Evolutionary conservation across 768 basidiomycete species (phyloP), one percentile per base, ranked within the genome.

Genomic region (Boletus pseudo-olivaceus): DNA sequence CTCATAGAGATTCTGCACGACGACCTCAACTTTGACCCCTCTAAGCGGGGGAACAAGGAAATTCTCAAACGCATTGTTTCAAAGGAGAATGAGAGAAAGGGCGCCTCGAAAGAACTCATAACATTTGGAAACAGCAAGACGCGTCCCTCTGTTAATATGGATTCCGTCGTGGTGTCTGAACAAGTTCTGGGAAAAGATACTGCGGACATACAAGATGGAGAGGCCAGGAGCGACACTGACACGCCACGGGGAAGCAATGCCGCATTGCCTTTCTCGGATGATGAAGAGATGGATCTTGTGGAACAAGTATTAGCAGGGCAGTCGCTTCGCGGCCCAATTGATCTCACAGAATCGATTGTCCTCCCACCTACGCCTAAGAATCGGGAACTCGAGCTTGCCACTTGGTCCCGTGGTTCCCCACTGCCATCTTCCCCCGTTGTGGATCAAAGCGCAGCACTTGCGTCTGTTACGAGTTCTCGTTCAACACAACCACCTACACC

Each of bases 281-380:
- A 89, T 27, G 93, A 95, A 71, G 96, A 99, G 73, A 86, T 99
- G 60, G 97, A 99, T 69, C 78, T 99, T 7, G 93, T 98, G 5
- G 97, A 99, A 66, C 97, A 99, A 67, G 73, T 98, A 0, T 98
- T 96, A 14, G 72, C 81, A 34, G 83, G 87, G 47, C 79, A 88
- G 56, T 84, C 87, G 3, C 76, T 95, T 17, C 82, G 84, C 33
- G 85, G 84, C 48, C 72, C 83, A 39, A 79, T 87, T n/a, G 87
- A 96, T 67, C 73, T 98, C 15, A 84, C 89, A 11, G 92, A 94
- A 56, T 85, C 89, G 0, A 87, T 95, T 55, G 82, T 94, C 19
- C 74, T 96, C 39, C 93, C 89, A 5, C 82, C 85, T 5, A 75
- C 83, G 8, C 93, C 87, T 0, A 93, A 93, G 72, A 96, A 97